Conservation (phyloP, 441 rosid species). For the Croton setiger region DNA sequence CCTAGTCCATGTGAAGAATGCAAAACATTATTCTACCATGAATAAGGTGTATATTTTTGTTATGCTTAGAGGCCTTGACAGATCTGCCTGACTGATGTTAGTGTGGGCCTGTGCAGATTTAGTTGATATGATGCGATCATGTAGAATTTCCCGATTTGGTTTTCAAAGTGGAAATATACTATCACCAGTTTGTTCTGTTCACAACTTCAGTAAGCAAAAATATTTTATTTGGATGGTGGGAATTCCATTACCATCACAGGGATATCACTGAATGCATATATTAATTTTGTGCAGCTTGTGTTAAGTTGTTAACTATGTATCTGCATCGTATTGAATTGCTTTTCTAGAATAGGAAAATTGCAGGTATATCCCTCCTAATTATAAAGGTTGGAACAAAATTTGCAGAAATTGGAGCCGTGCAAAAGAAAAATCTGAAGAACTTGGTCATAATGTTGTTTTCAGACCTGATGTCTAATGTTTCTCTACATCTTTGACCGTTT, state of each 20-base stretch:
- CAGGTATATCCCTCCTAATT: background rate
- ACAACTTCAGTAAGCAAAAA: background rate
- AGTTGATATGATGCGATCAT: constrained; percentile 3
- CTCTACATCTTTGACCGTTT: background rate
- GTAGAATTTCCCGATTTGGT: constrained; percentile 2
- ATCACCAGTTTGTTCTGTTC: background rate
- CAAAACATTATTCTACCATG: background rate
- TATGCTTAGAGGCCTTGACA: background rate
- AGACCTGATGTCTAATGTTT: background rate
- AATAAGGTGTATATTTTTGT: background rate
- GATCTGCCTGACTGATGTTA: background rate
- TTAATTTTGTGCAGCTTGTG: background rate
- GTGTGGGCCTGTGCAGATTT: background rate
- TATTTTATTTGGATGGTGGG: background rate
- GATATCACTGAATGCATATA: background rate
- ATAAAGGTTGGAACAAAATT: background rate
- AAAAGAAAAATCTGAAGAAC: background rate
- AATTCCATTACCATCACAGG: background rate
- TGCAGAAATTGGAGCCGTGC: background rate
- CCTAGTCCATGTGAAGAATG: background rate
- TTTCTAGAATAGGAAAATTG: background rate
- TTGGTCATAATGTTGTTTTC: constrained; percentile 5
- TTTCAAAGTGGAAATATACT: background rate
- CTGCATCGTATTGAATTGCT: background rate
- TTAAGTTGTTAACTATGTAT: background rate